A percentile compares a stretch with the other conserved stretches of the same genome.
Conservation (phyloP, 2,329 filamentous ascomycete genomes). For the Cladosporium sp. region DNA sequence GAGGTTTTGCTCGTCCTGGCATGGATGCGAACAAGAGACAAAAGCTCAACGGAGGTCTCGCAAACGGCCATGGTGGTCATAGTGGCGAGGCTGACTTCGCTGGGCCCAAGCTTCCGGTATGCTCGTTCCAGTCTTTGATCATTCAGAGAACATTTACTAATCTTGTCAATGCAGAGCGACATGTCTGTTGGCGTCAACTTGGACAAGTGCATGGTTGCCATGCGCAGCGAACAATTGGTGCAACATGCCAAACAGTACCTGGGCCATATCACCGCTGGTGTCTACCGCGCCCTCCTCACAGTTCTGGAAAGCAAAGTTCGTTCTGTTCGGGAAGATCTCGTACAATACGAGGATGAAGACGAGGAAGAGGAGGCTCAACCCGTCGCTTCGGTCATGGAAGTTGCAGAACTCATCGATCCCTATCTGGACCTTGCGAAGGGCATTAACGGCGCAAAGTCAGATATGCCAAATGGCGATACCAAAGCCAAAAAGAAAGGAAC, state of each 20-base stretch:
- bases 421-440: conserved; percentile 35
- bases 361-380: conserved; percentile 33
- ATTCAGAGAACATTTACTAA: not conserved
- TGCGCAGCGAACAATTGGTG: conserved; percentile 74
- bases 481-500: conserved; percentile 25
- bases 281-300: conserved; percentile 71
- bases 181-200: conserved; percentile 76
- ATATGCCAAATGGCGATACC: conserved; percentile 21
- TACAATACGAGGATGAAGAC: conserved; percentile 37
- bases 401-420: conserved; percentile 38
- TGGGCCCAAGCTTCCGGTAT: conserved; percentile 32
- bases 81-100: conserved; percentile 22
- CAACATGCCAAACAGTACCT: conserved; percentile 66
- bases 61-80: conserved; percentile 26
- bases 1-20: conserved; percentile 22
- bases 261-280: conserved; percentile 67
- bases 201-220: conserved; percentile 74
- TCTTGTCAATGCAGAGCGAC: conserved; percentile 50
- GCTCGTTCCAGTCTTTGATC: conserved; percentile 14
- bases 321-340: conserved; percentile 59
- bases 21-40: conserved; percentile 26
- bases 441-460: conserved; percentile 21
- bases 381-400: conserved; percentile 37
- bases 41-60: conserved; percentile 28
- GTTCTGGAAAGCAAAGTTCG: conserved; percentile 64